A percentile compares a stretch with the other conserved stretches of the same genome.
Evolutionary conservation across 73 alveolate species (phyloP).

Genomic region (Stentor coeruleus): DNA sequence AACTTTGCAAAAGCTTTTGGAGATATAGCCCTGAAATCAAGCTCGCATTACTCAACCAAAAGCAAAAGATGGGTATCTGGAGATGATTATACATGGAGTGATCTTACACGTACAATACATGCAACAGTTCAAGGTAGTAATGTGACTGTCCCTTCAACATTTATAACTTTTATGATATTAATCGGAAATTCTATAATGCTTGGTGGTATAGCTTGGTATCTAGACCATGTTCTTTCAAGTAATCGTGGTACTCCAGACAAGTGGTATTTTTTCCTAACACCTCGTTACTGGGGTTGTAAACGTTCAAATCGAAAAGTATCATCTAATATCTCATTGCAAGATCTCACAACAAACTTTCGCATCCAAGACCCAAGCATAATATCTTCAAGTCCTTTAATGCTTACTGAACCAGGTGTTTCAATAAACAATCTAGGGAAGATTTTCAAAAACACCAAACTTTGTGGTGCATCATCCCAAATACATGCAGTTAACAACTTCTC

Average conservation of each 20-base stretch:
- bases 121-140: constrained; percentile 29
- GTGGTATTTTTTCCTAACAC: constrained; percentile 34
- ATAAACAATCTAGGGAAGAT: not conserved
- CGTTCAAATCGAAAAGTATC: not conserved
- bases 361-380: not conserved
- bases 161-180: constrained; percentile 10
- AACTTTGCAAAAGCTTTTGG: constrained; percentile 39
- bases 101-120: constrained; percentile 15
- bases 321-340: not conserved
- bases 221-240: constrained; percentile 44
- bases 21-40: constrained; percentile 42
- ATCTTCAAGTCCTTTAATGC: not conserved
- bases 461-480: constrained; percentile 22
- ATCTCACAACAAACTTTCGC: not conserved
- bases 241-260: constrained; percentile 53
- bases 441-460: not conserved
- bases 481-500: constrained; percentile 44
- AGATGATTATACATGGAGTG: constrained; percentile 39
- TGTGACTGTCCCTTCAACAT: constrained; percentile 28
- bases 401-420: too few relatives aligned
- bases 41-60: constrained; percentile 40
- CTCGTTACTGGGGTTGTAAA: constrained; percentile 34
- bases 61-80: constrained; percentile 54
- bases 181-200: constrained; percentile 7
- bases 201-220: constrained; percentile 41